phyloP scores from a whole-genome alignment of 768 basidiomycete species.

The Suillus spraguei region DNA sequence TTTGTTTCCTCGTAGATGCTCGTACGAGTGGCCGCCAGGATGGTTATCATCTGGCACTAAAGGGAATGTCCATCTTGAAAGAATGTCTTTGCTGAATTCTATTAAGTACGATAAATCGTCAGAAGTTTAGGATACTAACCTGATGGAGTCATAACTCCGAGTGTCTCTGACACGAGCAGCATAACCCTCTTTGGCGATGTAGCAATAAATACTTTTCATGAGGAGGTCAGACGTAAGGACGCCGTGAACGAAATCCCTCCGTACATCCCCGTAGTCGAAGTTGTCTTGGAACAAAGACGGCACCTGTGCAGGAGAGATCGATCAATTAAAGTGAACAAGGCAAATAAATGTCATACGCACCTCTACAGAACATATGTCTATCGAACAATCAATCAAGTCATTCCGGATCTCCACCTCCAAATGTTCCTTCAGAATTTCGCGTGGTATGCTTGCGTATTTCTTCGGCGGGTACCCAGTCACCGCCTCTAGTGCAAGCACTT shows the following conservation, averaged over 20 bases:
- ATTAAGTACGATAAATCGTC: constrained; percentile 9
- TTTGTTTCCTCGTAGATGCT: constrained; percentile 85
- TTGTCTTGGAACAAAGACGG: constrained; percentile 98
- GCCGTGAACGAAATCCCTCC: constrained; percentile 92
- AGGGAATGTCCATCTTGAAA: constrained; percentile 94
- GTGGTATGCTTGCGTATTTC: constrained; percentile 65
- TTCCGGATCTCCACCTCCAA: constrained; percentile 85
- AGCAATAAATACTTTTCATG: constrained; percentile 93
- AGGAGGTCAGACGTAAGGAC: constrained; percentile 92
- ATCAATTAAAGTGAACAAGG: constrained; percentile 5
- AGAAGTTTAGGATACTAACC: constrained; percentile 44
- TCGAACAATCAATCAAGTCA: constrained; percentile 86
- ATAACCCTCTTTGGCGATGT: constrained; percentile 86
- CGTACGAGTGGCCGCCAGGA: constrained; percentile 80
- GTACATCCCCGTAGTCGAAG: constrained; percentile 94
- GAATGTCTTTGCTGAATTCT: constrained; percentile 78
- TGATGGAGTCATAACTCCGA: constrained; percentile 86
- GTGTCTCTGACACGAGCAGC: constrained; percentile 94
- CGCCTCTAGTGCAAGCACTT: constrained; percentile 88
- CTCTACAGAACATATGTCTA: constrained; percentile 94
- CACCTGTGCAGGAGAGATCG: constrained; percentile 52
- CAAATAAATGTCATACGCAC: constrained; percentile 40
- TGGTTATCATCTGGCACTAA: constrained; percentile 94
- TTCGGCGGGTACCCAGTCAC: constrained; percentile 70
- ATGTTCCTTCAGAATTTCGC: constrained; percentile 71